These are phyloP conservation scores for Cerrena zonata DNA, from an alignment of 1,284 basidiomycete species.

Conservation along the genomic window DNA sequence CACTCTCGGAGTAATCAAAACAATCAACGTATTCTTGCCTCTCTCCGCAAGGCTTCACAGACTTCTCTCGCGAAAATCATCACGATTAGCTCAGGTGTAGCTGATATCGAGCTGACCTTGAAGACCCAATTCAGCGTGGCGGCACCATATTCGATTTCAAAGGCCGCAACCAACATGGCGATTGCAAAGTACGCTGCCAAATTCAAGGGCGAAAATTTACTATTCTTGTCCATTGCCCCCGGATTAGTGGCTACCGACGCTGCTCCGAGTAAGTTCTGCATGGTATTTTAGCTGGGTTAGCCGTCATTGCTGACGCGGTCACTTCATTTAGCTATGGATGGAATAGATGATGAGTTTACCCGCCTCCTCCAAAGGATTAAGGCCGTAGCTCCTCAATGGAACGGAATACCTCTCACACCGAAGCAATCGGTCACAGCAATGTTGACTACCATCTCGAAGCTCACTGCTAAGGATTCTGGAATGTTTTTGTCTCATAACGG, in stretches of 20 bases:
- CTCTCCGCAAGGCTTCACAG: slow-evolving; percentile 11
- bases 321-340: background rate
- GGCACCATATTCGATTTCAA: slow-evolving; percentile 31
- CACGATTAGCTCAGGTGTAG: slow-evolving; percentile 28
- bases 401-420: slow-evolving; percentile 27
- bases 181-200: slow-evolving; percentile 33
- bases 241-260: slow-evolving; percentile 30
- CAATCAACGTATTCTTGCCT: slow-evolving; percentile 27
- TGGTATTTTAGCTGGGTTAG: background rate
- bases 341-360: slow-evolving; percentile 22
- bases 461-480: slow-evolving; percentile 27
- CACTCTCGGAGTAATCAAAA: slow-evolving; percentile 32
- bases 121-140: slow-evolving; percentile 8
- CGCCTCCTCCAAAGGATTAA: slow-evolving; percentile 14
- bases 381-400: slow-evolving; percentile 23
- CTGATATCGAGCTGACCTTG: slow-evolving; percentile 24
- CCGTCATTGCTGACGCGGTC: no score
- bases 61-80: slow-evolving; percentile 26
- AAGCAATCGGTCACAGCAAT: slow-evolving; percentile 27
- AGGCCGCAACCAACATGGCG: slow-evolving; percentile 35
- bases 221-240: slow-evolving; percentile 33
- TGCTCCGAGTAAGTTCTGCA: background rate
- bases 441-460: slow-evolving; percentile 26
- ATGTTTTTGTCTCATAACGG: slow-evolving; percentile 33
- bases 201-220: slow-evolving; percentile 31